A percentile compares a stretch with the other conserved stretches of the same genome.
Evolutionary conservation across 1,284 basidiomycete species (phyloP).

Genomic region (Anthracocystis panici-leucophaei): DNA sequence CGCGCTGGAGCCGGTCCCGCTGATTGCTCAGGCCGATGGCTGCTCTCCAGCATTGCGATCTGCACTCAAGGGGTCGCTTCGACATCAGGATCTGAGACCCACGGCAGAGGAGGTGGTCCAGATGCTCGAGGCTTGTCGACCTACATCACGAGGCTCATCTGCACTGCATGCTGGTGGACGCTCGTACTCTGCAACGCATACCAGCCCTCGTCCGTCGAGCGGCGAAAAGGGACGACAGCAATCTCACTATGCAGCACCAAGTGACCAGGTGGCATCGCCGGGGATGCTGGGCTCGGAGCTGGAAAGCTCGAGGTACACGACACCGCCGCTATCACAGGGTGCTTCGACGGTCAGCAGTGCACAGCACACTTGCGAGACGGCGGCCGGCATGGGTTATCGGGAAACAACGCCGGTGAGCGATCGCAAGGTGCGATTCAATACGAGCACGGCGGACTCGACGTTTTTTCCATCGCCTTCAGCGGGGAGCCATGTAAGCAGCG

Average conservation of each 20-base stretch:
- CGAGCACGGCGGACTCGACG: constrained; percentile 19
- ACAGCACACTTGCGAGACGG: constrained; percentile 34
- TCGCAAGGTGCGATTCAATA: constrained; percentile 25
- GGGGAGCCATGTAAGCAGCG: not conserved
- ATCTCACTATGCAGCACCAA: not conserved
- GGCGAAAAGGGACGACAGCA: not conserved
- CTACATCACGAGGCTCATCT: not conserved
- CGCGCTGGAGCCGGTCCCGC: constrained; percentile 26
- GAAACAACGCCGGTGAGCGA: constrained; percentile 8
- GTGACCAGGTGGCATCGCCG: constrained; percentile 13
- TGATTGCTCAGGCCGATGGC: constrained; percentile 28
- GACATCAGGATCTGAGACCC: constrained; percentile 48
- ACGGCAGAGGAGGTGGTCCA: constrained; percentile 42
- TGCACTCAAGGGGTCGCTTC: constrained; percentile 36
- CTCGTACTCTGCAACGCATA: not conserved
- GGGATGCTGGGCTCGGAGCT: constrained; percentile 17
- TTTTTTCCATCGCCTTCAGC: constrained; percentile 10
- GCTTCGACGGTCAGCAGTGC: constrained; percentile 29
- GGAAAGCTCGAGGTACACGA: constrained; percentile 27
- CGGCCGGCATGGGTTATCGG: constrained; percentile 3
- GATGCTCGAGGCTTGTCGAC: constrained; percentile 11
- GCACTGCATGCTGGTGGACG: not conserved
- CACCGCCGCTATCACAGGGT: constrained; percentile 28
- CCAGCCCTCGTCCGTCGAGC: constrained; percentile 3
- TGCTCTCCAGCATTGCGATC: constrained; percentile 28